Evolutionary conservation across 805 yeast genomes (phyloP).

Genomic region (Schwanniomyces pseudopolymorphus): DNA sequence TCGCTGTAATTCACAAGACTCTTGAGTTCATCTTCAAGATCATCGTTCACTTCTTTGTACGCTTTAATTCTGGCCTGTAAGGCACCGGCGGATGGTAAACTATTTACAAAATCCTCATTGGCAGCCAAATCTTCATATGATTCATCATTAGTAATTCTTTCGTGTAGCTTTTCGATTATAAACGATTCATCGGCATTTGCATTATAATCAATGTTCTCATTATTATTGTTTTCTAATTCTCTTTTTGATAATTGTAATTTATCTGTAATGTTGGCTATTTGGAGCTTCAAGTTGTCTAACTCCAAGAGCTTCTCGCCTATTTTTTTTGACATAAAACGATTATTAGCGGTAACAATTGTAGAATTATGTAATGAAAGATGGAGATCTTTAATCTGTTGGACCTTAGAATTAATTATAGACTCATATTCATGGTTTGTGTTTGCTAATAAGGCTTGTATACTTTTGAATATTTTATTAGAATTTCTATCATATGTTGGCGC

Average conservation of each 20-base stretch:
- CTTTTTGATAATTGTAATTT: slow-evolving; percentile 27
- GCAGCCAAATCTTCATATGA: slow-evolving; percentile 21
- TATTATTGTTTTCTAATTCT: slow-evolving; percentile 43
- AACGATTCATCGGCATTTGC: slow-evolving; percentile 94
- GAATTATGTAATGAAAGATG: slow-evolving; percentile 39
- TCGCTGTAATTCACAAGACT: slow-evolving; percentile 47
- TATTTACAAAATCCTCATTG: slow-evolving; percentile 23
- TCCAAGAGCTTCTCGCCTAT: slow-evolving; percentile 34
- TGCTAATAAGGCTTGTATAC: slow-evolving; percentile 37
- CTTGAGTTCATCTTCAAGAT: slow-evolving; percentile 51
- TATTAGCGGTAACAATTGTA: slow-evolving; percentile 43
- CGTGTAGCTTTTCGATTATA: slow-evolving; percentile 59
- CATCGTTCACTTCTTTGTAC: slow-evolving; percentile 66
- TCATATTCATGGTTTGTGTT: slow-evolving; percentile 42
- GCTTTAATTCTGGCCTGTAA: slow-evolving; percentile 80
- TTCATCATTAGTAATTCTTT: slow-evolving; percentile 40
- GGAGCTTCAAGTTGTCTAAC: slow-evolving; percentile 52
- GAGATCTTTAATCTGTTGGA: slow-evolving; percentile 32
- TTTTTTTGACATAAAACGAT: slow-evolving; percentile 34
- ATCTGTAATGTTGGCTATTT: slow-evolving; percentile 41
- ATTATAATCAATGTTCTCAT: slow-evolving; percentile 61
- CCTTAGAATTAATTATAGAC: slow-evolving; percentile 32
- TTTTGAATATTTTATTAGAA: slow-evolving; percentile 34
- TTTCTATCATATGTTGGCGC: slow-evolving; percentile 8
- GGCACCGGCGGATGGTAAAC: slow-evolving; percentile 47